phyloP scores from a whole-genome alignment of 1,139 yeast species.

The Lodderomyces theae region DNA sequence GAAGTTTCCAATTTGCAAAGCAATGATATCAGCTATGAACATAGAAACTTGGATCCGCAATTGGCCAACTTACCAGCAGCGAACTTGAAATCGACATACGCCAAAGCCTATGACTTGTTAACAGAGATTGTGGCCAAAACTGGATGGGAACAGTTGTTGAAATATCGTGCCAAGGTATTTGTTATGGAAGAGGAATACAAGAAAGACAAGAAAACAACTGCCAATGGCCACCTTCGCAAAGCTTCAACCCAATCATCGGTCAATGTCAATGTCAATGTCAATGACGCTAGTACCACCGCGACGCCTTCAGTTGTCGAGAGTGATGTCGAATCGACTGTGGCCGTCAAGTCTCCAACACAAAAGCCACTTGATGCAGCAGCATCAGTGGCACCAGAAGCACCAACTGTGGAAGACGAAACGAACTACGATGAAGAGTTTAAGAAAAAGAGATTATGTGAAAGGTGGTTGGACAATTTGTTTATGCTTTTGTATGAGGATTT shows the following conservation, averaged over 20 bases:
- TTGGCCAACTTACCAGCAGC: slow-evolving; percentile 74
- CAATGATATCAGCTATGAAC: slow-evolving; percentile 49
- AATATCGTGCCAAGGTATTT: slow-evolving; percentile 77
- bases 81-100: slow-evolving; percentile 73
- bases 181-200: slow-evolving; percentile 94
- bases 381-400: slow-evolving; percentile 1
- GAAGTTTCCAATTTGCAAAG: slow-evolving; percentile 57
- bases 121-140: slow-evolving; percentile 67
- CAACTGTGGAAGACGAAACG: slow-evolving; percentile 3
- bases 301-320: slow-evolving; percentile 7
- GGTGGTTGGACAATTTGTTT: slow-evolving; percentile 91
- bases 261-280: slow-evolving; percentile 11
- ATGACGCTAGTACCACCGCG: slow-evolving; percentile 2
- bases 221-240: slow-evolving; percentile 18
- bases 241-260: slow-evolving; percentile 16
- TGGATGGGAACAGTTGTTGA: slow-evolving; percentile 90
- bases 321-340: slow-evolving; percentile 37
- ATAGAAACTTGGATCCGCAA: slow-evolving; percentile 61
- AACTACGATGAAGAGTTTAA: slow-evolving; percentile 48
- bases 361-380: slow-evolving; percentile 14
- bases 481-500: slow-evolving; percentile 86
- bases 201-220: slow-evolving; percentile 34
- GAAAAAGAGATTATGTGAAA: slow-evolving; percentile 82
- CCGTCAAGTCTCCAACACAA: slow-evolving; percentile 37
- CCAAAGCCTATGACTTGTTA: slow-evolving; percentile 73